These are phyloP conservation scores for Wallacemonas collosoma DNA, from an alignment of 208 protist species.

Conservation along the genomic window DNA sequence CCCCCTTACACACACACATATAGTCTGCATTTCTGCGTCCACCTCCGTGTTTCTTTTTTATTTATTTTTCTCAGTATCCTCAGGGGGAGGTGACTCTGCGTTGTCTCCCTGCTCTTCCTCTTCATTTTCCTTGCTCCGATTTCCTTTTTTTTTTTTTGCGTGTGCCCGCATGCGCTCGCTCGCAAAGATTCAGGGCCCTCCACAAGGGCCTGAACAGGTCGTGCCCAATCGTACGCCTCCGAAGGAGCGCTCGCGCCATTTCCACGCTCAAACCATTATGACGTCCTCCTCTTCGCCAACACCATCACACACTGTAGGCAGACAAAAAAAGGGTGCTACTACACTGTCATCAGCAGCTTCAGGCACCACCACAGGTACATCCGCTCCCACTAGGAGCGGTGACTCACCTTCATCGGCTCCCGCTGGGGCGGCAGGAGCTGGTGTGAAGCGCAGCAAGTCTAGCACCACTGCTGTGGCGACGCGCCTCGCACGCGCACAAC, in stretches of 20 bases:
- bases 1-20: no score
- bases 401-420: no score
- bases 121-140: background rate
- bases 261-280: background rate
- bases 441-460: background rate
- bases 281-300: background rate
- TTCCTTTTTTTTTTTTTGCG: slow-evolving; percentile 3
- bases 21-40: background rate
- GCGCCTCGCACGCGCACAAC: background rate
- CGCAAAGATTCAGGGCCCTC: background rate
- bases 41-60: slow-evolving; percentile 11
- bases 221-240: slow-evolving; percentile 3
- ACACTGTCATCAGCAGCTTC: no score
- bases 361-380: no score
- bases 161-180: background rate
- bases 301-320: background rate
- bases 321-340: no score
- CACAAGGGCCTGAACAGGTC: background rate
- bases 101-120: no score
- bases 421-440: no score
- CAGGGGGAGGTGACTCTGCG: background rate
- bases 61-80: background rate
- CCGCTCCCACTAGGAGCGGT: no score
- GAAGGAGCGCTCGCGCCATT: background rate
- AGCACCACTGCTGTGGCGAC: background rate